Conservation (phyloP, 164 flowering plant species). For the Annona squamosa region DNA sequence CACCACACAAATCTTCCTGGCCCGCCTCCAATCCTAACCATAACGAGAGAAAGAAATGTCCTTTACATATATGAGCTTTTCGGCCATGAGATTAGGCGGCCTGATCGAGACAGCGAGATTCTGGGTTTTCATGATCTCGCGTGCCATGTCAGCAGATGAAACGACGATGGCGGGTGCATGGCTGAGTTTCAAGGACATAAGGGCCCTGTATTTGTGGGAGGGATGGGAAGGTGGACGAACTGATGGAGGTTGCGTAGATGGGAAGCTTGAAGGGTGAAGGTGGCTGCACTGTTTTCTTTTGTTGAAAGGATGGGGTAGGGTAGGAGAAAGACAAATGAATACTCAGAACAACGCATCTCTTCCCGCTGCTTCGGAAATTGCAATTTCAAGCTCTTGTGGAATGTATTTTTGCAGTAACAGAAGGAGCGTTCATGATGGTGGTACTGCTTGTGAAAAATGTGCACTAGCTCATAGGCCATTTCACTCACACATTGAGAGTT, state of each 20-base stretch:
- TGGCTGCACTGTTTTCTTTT: background rate
- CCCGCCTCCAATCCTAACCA: constrained; percentile 51
- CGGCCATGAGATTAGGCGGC: constrained; percentile 11
- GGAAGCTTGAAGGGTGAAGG: background rate
- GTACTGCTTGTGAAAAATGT: too few species aligned
- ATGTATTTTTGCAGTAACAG: too few species aligned
- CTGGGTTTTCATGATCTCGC: constrained; percentile 10
- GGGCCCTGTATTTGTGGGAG: background rate
- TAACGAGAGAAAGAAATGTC: constrained; percentile 44
- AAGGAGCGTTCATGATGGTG: too few species aligned
- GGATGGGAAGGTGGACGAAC: background rate
- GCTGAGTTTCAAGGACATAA: background rate
- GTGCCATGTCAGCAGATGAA: constrained; percentile 19
- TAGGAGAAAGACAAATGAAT: too few species aligned
- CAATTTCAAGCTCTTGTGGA: too few species aligned
- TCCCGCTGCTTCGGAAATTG: too few species aligned
- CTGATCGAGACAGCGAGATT: constrained; percentile 4
- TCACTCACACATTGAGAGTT: too few species aligned
- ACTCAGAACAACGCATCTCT: too few species aligned
- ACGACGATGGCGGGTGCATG: constrained; percentile 13
- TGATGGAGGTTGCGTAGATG: background rate
- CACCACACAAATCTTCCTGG: constrained; percentile 23
- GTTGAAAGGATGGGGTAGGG: too few species aligned
- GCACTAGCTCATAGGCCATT: too few species aligned
- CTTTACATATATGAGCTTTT: constrained; percentile 34